Evolutionary conservation across 2,329 filamentous ascomycete genomes (phyloP).

Genomic region (Ophiostoma sp.): DNA sequence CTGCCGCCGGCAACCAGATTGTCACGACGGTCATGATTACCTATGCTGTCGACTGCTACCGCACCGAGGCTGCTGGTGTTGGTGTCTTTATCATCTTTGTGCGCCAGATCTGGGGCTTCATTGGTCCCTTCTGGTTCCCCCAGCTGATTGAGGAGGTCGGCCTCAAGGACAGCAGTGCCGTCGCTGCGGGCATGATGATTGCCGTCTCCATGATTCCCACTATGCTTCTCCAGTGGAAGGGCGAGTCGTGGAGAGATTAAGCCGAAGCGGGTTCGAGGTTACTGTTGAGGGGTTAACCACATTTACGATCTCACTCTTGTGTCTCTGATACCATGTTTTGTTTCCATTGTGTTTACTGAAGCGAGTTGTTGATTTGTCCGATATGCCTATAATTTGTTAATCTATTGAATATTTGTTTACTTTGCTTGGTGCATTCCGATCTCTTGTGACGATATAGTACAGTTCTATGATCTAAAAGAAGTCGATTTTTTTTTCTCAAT

Average conservation of each 20-base stretch:
- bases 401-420: background rate
- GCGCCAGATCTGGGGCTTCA: conserved; percentile 55
- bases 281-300: background rate
- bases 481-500: too few species aligned
- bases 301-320: background rate
- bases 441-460: background rate
- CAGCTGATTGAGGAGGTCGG: conserved; percentile 21
- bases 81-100: conserved; percentile 61
- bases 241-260: conserved; percentile 2
- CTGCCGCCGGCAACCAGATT: conserved; percentile 58
- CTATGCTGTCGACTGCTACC: conserved; percentile 60
- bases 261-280: background rate
- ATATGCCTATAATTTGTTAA: background rate
- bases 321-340: background rate
- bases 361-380: background rate
- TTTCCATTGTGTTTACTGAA: background rate
- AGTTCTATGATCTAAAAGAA: too few species aligned
- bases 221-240: conserved; percentile 23
- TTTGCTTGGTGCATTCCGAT: background rate
- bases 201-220: conserved; percentile 20
- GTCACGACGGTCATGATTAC: conserved; percentile 61
- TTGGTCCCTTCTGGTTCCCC: conserved; percentile 42
- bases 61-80: conserved; percentile 52
- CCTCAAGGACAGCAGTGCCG: conserved; percentile 5
- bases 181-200: conserved; percentile 11